Evolutionary conservation across 2,329 filamentous ascomycete genomes (phyloP).

Genomic region (Nigrograna mackinnonii): DNA sequence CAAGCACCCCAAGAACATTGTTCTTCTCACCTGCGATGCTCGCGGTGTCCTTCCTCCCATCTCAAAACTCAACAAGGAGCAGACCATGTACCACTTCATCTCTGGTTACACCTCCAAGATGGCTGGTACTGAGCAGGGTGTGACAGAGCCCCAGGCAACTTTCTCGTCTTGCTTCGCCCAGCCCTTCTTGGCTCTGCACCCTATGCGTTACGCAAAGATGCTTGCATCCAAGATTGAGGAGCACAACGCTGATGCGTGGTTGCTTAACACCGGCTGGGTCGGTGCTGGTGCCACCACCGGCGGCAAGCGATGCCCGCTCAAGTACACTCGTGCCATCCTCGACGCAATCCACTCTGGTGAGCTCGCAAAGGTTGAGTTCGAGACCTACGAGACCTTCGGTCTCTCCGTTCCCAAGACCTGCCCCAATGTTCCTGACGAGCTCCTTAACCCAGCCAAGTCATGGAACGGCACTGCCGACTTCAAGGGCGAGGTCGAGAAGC

Average conservation of each 20-base stretch:
- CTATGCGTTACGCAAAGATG: constrained; percentile 99
- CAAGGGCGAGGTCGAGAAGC: constrained; percentile 84
- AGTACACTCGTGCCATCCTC: constrained; percentile 98
- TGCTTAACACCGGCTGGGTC: constrained; percentile 98
- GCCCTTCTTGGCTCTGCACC: constrained; percentile 97
- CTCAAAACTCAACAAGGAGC: constrained; percentile 90
- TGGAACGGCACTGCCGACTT: constrained; percentile 89
- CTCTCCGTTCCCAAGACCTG: constrained; percentile 92
- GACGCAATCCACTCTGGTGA: constrained; percentile 97
- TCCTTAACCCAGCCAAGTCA: constrained; percentile 91
- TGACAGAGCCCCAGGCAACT: constrained; percentile 96
- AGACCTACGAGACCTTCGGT: constrained; percentile 96
- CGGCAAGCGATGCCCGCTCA: constrained; percentile 95
- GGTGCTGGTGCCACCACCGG: constrained; percentile 88
- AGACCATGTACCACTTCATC: constrained; percentile 99
- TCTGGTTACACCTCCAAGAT: constrained; percentile 99
- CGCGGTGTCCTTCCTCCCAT: constrained; percentile 97
- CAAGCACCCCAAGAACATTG: constrained; percentile 94
- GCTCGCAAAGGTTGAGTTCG: constrained; percentile 89
- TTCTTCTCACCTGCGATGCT: constrained; percentile 96
- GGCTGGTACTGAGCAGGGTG: constrained; percentile 96
- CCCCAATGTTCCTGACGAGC: constrained; percentile 83
- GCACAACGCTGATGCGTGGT: constrained; percentile 96
- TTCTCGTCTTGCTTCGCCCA: constrained; percentile 99
- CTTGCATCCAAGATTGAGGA: constrained; percentile 95